Conservation (phyloP, 164 flowering plant species). For the Magnolia officinalis region DNA sequence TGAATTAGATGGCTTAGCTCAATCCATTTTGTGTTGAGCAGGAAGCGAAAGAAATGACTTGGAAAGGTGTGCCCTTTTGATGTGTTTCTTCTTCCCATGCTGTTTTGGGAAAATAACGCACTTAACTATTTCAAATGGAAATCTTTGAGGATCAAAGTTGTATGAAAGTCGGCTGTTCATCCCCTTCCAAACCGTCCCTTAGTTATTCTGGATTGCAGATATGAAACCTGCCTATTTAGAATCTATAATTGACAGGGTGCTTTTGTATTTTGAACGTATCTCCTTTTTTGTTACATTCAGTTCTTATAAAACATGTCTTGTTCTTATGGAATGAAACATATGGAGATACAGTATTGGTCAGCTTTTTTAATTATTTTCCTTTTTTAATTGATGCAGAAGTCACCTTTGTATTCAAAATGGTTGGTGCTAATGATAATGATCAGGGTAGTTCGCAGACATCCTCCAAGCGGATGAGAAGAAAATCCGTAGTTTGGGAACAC, state of each 20-base stretch:
- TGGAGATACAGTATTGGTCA: not conserved
- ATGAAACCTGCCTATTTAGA: not conserved
- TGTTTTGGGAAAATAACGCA: too few relatives aligned
- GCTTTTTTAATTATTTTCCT: not conserved
- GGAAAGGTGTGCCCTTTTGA: too few relatives aligned
- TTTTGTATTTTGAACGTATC: not conserved
- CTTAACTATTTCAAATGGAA: too few relatives aligned
- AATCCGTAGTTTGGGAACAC: slow-evolving; percentile 87
- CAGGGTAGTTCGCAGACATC: slow-evolving; percentile 34
- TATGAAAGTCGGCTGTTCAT: too few relatives aligned
- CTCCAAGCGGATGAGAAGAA: slow-evolving; percentile 62
- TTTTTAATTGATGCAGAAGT: not conserved
- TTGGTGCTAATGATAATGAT: slow-evolving; percentile 26
- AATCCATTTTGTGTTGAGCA: too few relatives aligned
- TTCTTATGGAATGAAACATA: too few relatives aligned
- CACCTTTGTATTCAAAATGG: slow-evolving; percentile 17
- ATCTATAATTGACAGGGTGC: not conserved
- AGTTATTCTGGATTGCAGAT: not conserved
- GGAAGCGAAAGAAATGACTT: too few relatives aligned
- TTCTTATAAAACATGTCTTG: too few relatives aligned
- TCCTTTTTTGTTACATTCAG: not conserved
- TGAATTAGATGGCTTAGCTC: too few relatives aligned
- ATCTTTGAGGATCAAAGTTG: too few relatives aligned
- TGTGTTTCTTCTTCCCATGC: too few relatives aligned
- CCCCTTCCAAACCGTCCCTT: too few relatives aligned